A percentile compares a stretch with the other conserved stretches of the same genome.
phyloP scores from a whole-genome alignment of 2,329 filamentous ascomycete species.

The Botrytis galanthina region DNA sequence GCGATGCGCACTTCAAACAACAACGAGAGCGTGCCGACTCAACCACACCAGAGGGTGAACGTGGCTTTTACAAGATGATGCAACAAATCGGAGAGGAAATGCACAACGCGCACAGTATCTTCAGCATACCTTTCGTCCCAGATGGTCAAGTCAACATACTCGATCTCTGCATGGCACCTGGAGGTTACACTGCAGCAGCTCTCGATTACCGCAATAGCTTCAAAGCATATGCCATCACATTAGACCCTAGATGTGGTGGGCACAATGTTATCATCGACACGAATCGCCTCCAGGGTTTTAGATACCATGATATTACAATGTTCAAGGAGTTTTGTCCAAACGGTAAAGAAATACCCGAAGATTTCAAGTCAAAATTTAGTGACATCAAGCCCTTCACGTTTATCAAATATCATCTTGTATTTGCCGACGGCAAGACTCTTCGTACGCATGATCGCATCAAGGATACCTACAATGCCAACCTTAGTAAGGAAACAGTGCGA shows the following conservation, averaged over 20 bases:
- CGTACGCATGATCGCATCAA: conserved; percentile 30
- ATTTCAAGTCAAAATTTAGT: conserved; percentile 22
- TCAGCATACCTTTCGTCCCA: conserved; percentile 11
- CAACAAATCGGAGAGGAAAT: conserved; percentile 45
- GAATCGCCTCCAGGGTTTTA: background rate
- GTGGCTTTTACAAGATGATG: conserved; percentile 46
- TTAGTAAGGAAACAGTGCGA: conserved; percentile 26
- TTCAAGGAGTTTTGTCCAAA: conserved; percentile 26
- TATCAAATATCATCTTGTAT: conserved; percentile 33
- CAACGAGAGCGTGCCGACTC: conserved; percentile 44
- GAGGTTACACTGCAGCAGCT: conserved; percentile 26
- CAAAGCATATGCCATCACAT: conserved; percentile 29
- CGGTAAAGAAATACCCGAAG: conserved; percentile 22
- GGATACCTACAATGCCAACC: conserved; percentile 20
- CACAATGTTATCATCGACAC: conserved; percentile 27
- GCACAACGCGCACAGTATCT: conserved; percentile 32
- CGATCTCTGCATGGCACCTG: conserved; percentile 34
- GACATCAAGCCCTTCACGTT: conserved; percentile 25
- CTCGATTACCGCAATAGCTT: conserved; percentile 10
- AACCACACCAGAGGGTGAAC: conserved; percentile 25
- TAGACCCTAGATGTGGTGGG: conserved; percentile 27
- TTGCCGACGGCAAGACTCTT: conserved; percentile 34
- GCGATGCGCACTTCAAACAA: conserved; percentile 44
- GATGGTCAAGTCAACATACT: conserved; percentile 25
- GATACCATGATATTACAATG: conserved; percentile 28